These are phyloP conservation scores for Blastobotrys illinoisensis DNA, from an alignment of 1,139 yeast genomes.

Conservation along the genomic window DNA sequence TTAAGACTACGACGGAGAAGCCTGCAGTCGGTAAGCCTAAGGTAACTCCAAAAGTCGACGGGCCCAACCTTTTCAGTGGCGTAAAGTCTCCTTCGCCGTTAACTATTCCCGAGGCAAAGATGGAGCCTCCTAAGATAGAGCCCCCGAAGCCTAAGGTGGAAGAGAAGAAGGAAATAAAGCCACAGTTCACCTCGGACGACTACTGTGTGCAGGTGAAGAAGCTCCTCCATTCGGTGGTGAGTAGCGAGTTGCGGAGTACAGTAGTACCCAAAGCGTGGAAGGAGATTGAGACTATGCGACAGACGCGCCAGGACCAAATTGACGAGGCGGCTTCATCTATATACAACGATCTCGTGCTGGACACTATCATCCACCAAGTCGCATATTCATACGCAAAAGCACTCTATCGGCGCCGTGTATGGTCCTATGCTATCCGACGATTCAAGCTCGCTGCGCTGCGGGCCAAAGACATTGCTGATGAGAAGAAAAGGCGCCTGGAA, in stretches of 20 bases:
- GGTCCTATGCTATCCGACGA: slow-evolving; percentile 27
- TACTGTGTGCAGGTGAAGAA: slow-evolving; percentile 18
- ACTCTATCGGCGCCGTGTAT: slow-evolving; percentile 29
- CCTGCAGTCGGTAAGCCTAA: neutral
- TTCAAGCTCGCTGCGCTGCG: slow-evolving; percentile 16
- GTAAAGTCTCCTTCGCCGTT: neutral
- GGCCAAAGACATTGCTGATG: slow-evolving; percentile 21
- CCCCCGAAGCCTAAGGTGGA: no score
- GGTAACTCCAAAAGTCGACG: neutral
- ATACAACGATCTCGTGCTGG: slow-evolving; percentile 55
- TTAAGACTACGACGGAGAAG: neutral
- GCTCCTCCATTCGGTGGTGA: slow-evolving; percentile 23
- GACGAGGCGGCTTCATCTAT: slow-evolving; percentile 43
- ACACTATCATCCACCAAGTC: slow-evolving; percentile 42
- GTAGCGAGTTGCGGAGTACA: slow-evolving; percentile 23
- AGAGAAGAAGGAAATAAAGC: slow-evolving; percentile 5
- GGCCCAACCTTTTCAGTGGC: neutral
- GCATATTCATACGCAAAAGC: slow-evolving; percentile 42
- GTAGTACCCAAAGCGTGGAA: slow-evolving; percentile 34
- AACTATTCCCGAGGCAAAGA: neutral
- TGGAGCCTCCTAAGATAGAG: neutral
- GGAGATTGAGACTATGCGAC: slow-evolving; percentile 34
- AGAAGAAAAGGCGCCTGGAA: slow-evolving; percentile 17
- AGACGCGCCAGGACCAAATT: slow-evolving; percentile 34
- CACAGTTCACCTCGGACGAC: slow-evolving; percentile 13